Base-by-base conservation (phyloP, 1,284 basidiomycete species). In the Apiotrichum gracile region DNA sequence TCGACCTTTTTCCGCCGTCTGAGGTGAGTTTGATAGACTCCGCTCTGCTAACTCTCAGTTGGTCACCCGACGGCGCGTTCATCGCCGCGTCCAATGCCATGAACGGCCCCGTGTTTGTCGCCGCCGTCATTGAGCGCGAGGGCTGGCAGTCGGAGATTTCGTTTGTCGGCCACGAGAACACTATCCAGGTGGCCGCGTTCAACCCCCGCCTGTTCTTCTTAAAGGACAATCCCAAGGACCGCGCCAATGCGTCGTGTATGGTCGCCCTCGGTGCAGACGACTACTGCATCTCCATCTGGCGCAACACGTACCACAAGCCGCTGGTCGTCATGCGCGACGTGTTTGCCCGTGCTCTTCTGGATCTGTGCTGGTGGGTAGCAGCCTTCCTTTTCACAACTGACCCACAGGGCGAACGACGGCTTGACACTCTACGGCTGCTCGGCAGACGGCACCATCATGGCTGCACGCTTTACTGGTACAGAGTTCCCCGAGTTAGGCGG, bases 31-130 rank as follows among this genome's bases (percentile, higher is more conserved):
- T 29, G 1, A 5, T 8, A 3, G 16, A 26, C n/a, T 37, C 12
- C 34, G 13, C 9, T 35, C 1, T 52, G 26, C 47, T 54, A 51
- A 44, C 40, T 8, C 41, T 3, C 61, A 96, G 92, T 66, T 99
- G 94, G 96, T 96, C 93, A 1, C 94, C 94, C 3, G 96, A 98
- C 72, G 96, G 96, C n/a, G 88, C 91, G 8, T 90, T 96, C 68
- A 88, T 99, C 58, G 91, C 93, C 5, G 88, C 92, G 1, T 94
- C 93, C 0, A 98, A 98, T 67, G 92, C 94, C 4, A 97, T 93
- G 62, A 97, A 96, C 71, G 92, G 92, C 4, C 93, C 91, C 51
- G 92, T 98, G 9, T 99, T 98, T 72, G 94, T 97, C 45, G 92
- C 93, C 3, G 91, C 91, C 13, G 91, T 98, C 25, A 91, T 97